Evolutionary conservation across 208 protist genomes (phyloP).

Genomic region (Tritrichomonas musculus): DNA sequence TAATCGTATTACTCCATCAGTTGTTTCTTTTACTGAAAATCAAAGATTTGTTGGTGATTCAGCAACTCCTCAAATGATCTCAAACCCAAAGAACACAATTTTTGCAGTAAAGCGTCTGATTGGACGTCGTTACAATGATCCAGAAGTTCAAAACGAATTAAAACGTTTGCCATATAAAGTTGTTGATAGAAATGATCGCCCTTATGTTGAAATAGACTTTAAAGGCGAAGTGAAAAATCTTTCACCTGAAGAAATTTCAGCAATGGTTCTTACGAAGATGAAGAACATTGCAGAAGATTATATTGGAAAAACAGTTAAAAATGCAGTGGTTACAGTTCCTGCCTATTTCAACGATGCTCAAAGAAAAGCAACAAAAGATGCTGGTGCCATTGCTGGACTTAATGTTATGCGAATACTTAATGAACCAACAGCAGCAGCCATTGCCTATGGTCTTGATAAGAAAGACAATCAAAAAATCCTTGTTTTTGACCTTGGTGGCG

Average conservation of each 20-base stretch:
- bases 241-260: constrained; percentile 74
- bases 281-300: constrained; percentile 85
- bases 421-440: constrained; percentile 88
- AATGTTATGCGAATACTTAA: constrained; percentile 90
- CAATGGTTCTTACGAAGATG: constrained; percentile 82
- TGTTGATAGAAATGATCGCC: constrained; percentile 63
- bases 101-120: constrained; percentile 61
- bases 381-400: constrained; percentile 84
- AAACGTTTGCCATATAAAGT: constrained; percentile 77
- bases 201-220: constrained; percentile 64
- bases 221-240: constrained; percentile 64
- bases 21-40: constrained; percentile 74
- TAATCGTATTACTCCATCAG: constrained; percentile 69
- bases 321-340: too few relatives aligned
- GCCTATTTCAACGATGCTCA: too few relatives aligned
- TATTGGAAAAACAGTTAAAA: constrained; percentile 91
- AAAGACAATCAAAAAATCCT: constrained; percentile 68
- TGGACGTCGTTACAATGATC: constrained; percentile 64
- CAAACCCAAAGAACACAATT: constrained; percentile 74
- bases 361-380: constrained; percentile 97
- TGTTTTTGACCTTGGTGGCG: constrained; percentile 94
- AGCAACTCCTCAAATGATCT: constrained; percentile 71
- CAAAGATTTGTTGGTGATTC: constrained; percentile 73
- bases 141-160: constrained; percentile 47
- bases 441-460: constrained; percentile 84